Evolutionary conservation across 2,329 filamentous ascomycete genomes (phyloP).

Genomic region (Aspergillus aculeatinus): DNA sequence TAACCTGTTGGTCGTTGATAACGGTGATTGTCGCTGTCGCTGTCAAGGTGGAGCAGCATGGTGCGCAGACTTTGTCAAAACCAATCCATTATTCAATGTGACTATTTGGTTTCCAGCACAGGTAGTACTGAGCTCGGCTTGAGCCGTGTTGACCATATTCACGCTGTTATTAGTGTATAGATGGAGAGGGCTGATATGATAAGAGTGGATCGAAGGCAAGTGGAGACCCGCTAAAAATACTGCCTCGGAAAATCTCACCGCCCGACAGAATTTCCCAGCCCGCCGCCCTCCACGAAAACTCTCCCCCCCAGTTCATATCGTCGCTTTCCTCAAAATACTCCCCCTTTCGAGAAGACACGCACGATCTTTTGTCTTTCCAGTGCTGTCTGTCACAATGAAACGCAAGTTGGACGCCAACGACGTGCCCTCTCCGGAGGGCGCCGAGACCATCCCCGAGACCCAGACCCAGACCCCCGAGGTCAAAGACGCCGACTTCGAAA

Average conservation of each 20-base stretch:
- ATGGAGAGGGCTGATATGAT: background rate
- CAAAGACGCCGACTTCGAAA: constrained; percentile 63
- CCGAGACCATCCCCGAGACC: constrained; percentile 23
- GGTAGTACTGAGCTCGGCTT: no score
- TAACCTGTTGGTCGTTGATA: no score
- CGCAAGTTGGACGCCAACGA: constrained; percentile 51
- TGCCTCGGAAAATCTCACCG: constrained; percentile 34
- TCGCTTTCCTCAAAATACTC: constrained; percentile 4
- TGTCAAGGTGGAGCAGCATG: no score
- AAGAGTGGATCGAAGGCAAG: background rate
- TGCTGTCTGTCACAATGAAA: constrained; percentile 43
- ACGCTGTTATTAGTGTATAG: no score
- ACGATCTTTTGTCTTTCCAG: no score
- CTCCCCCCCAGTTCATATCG: constrained; percentile 15
- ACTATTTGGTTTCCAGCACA: no score
- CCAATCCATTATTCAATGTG: no score
- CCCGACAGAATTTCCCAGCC: constrained; percentile 29
- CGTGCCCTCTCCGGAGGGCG: constrained; percentile 41
- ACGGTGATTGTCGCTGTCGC: no score
- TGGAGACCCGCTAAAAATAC: constrained; percentile 16
- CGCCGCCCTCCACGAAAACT: constrained; percentile 25
- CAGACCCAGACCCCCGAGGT: constrained; percentile 27
- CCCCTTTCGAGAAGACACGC: background rate
- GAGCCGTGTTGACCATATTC: no score
- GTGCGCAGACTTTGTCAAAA: no score